A percentile compares a stretch with the other conserved stretches of the same genome.
Evolutionary conservation across 2,329 filamentous ascomycete species (phyloP).

Genomic region (Colletotrichum noveboracense): DNA sequence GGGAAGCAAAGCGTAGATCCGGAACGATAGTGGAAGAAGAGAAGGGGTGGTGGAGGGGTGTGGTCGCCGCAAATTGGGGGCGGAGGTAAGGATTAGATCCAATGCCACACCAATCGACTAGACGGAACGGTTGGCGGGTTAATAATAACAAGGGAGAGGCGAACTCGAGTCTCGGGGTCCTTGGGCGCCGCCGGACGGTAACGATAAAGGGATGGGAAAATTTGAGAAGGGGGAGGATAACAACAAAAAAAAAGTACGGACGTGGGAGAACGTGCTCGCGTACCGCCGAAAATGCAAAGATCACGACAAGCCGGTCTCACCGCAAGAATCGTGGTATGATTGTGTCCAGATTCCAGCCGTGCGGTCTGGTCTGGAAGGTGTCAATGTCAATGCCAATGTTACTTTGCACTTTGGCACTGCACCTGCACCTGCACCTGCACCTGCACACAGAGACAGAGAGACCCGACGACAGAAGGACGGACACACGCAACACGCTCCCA

Average conservation of each 20-base stretch:
- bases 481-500: background rate
- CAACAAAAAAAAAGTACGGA: background rate
- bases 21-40: background rate
- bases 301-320: background rate
- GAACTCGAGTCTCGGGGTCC: background rate
- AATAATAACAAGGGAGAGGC: constrained; percentile 4
- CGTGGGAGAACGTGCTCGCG: background rate
- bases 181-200: background rate
- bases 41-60: background rate
- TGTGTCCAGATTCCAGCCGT: background rate
- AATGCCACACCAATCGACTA: background rate
- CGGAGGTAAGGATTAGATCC: background rate
- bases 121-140: background rate
- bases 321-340: constrained; percentile 7
- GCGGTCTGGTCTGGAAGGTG: background rate
- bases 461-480: background rate
- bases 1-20: constrained; percentile 10
- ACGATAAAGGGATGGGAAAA: background rate
- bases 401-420: background rate
- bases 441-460: background rate
- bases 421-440: background rate
- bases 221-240: background rate
- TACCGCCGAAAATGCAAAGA: background rate
- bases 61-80: constrained; percentile 1
- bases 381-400: background rate